Evolutionary conservation across 352 stramenopile species (phyloP), one percentile per base, ranked within the genome.

Genomic region (Globisporangium acanthophoron): DNA sequence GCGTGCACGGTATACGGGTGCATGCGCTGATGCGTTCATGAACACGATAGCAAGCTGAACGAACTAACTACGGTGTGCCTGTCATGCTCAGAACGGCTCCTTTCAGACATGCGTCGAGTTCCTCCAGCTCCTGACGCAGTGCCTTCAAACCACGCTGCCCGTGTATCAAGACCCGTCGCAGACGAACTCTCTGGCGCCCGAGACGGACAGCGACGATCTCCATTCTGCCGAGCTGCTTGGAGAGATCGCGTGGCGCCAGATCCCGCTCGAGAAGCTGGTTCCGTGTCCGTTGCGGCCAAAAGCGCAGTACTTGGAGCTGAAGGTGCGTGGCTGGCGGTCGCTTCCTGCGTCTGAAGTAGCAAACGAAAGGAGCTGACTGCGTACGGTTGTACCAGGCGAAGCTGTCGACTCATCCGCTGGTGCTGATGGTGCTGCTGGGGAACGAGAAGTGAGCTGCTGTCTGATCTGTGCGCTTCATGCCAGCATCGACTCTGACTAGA

Each of bases 61-160:
- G 21, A 24, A 24, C 21, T 24, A 24, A 24, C 21, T 24, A 24
- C 21, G 21, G 21, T 1, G 21, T 24, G 21, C 21, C 21, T 41
- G 40, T 37, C 16, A n/a, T 13, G 37, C 20, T n/a, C 52, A 81
- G 73, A 68, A 76, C 51, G 70, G 75, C 3, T 68, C 67, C 13
- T 59, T 68, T 3, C 58, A 57, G 35, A 76, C 73, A 7, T 82
- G 75, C 44, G 44, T 85, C 8, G 69, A 78, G 52, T 88, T 84
- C 43, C 48, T 88, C 12, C 66, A 70, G 45, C 59, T 80, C 18
- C 65, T 88, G 52, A 51, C 58, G 7, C 68, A 70, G 41, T 69
- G 64, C 41, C 60, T 87, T 9, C 60, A 82, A 35, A 56, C 40
- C 29, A 70, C 71, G 9, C 60, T 84, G 1, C 66, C 71, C 39